Evolutionary conservation across 345 rosid genomes (phyloP).

Genomic region (Syzygium oleosum): DNA sequence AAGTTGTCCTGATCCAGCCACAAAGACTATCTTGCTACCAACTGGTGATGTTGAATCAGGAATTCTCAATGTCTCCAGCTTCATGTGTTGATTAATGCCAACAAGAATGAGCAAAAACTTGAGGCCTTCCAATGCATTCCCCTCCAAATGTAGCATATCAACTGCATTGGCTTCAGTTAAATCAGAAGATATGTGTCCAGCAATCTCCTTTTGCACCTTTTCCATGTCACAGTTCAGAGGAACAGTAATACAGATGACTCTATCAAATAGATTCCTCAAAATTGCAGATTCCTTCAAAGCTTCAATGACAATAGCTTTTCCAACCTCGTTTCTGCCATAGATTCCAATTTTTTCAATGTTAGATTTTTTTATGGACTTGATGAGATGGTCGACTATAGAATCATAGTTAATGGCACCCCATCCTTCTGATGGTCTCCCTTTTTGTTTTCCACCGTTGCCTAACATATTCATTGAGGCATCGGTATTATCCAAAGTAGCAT

Average conservation of each 20-base stretch:
- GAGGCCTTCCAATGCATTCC: not conserved
- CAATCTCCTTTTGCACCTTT: not conserved
- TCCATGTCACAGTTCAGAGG: not conserved
- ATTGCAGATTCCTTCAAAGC: too few species aligned
- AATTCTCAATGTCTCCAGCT: not conserved
- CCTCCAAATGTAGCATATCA: not conserved
- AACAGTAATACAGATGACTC: not conserved
- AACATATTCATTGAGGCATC: not conserved
- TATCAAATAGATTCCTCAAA: not conserved
- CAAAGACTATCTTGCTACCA: not conserved
- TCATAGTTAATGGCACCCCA: not conserved
- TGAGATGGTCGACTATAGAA: not conserved
- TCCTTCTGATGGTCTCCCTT: not conserved
- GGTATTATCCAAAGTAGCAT: not conserved
- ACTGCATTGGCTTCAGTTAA: not conserved
- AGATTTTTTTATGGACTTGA: not conserved
- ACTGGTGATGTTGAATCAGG: rapidly evolving
- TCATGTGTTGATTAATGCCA: not conserved
- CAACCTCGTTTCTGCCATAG: not conserved
- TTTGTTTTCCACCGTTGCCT: not conserved
- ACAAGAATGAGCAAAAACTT: not conserved
- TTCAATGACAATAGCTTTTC: not conserved
- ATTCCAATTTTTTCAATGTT: not conserved
- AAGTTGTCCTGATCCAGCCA: not conserved
- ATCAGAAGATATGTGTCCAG: not conserved